Percentiles rank a stretch among this genome's conserved stretches.
Conservation (phyloP, 768 basidiomycete genomes). For the Leccinum pellstonianum region DNA sequence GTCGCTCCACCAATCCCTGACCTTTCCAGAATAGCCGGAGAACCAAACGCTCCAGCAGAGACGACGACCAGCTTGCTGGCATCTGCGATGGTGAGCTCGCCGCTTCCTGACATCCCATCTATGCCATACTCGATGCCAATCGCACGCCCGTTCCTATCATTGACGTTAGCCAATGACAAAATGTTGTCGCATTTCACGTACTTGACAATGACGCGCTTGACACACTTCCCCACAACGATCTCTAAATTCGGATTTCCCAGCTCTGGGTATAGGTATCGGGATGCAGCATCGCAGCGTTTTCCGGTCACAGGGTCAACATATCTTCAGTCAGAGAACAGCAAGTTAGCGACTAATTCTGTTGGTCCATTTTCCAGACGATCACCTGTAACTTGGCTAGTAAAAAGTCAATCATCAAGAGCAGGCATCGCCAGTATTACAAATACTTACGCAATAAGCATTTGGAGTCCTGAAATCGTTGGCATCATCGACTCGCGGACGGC, state of each 20-base stretch:
- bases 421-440: conserved; percentile 19
- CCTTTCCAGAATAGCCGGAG: conserved; percentile 53
- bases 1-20: conserved; percentile 29
- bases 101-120: background rate
- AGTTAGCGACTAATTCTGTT: too few relatives aligned
- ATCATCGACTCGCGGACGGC: background rate
- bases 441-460: background rate
- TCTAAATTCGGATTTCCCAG: conserved; percentile 28
- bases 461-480: background rate
- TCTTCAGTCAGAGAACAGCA: conserved; percentile 30
- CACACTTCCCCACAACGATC: conserved; percentile 25
- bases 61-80: conserved; percentile 44
- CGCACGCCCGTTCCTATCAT: conserved; percentile 29
- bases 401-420: too few relatives aligned
- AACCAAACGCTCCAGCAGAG: conserved; percentile 53
- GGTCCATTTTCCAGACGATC: too few relatives aligned
- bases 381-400: too few relatives aligned
- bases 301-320: conserved; percentile 49
- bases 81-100: conserved; percentile 18
- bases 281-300: conserved; percentile 29
- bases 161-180: background rate
- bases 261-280: conserved; percentile 33
- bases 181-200: background rate
- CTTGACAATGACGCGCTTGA: conserved; percentile 8
- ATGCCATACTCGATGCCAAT: conserved; percentile 37